A percentile compares a stretch with the other conserved stretches of the same genome.
Conservation (phyloP, 441 rosid species). For the Lagerstroemia fauriei region DNA sequence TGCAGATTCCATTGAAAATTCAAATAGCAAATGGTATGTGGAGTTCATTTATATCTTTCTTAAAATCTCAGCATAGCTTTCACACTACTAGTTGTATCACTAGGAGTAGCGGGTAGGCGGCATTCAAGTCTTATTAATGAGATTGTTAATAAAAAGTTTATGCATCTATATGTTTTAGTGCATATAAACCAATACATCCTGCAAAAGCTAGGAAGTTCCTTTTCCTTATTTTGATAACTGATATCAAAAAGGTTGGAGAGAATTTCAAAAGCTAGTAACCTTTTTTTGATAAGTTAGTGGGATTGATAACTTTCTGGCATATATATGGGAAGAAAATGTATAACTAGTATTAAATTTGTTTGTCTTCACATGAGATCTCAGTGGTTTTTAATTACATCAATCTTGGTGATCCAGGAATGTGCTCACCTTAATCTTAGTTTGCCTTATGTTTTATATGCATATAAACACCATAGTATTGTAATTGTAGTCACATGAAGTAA, state of each 20-base stretch:
- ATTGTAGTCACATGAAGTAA: neutral
- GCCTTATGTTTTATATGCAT: neutral
- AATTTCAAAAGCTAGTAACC: neutral
- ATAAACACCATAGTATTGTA: neutral
- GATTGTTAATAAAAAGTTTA: neutral
- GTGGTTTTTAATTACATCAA: neutral
- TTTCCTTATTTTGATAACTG: neutral
- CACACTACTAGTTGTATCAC: neutral
- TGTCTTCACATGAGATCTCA: neutral
- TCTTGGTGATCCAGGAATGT: neutral
- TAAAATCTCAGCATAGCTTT: neutral
- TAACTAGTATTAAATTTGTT: neutral
- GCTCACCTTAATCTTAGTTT: neutral
- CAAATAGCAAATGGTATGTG: conserved; percentile 73
- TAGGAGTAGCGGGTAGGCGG: too few species aligned
- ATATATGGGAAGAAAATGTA: neutral
- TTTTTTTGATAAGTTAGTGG: neutral
- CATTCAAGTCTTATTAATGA: neutral
- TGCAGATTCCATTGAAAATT: conserved; percentile 62
- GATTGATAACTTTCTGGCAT: neutral
- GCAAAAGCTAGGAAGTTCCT: neutral
- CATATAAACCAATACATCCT: neutral
- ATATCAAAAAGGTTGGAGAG: too few species aligned
- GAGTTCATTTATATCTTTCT: conserved; percentile 18
- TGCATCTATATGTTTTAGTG: neutral